phyloP scores from a whole-genome alignment of 257 asterid species.

The Salvia hispanica region DNA sequence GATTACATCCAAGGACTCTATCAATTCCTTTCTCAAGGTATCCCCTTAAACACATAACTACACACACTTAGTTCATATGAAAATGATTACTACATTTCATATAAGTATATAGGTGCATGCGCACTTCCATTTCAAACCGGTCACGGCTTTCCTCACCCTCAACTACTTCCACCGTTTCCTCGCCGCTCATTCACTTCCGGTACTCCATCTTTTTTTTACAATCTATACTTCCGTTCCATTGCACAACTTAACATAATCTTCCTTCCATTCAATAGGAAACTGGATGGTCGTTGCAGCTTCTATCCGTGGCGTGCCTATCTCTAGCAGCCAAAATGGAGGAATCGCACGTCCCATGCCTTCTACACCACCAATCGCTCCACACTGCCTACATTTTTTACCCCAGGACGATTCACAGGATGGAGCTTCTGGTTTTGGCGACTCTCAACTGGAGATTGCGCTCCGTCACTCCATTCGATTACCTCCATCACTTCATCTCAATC shows the following conservation, averaged over 20 bases:
- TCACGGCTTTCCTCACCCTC: constrained; percentile 54
- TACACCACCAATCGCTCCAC: constrained; percentile 46
- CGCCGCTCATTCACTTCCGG: constrained; percentile 37
- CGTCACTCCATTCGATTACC: constrained; percentile 63
- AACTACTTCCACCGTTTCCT: constrained; percentile 57
- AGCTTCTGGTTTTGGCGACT: constrained; percentile 46
- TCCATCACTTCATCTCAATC: constrained; percentile 46
- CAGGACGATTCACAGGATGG: constrained; percentile 53
- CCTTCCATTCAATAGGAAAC: constrained; percentile 25
- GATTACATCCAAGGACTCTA: constrained; percentile 52
- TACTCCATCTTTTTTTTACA: not conserved
- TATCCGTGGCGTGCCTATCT: constrained; percentile 53
- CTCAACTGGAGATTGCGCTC: constrained; percentile 57
- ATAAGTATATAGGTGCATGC: constrained; percentile 46
- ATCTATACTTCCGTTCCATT: not conserved
- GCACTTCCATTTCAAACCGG: constrained; percentile 50
- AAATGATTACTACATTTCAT: too few relatives aligned
- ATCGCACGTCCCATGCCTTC: constrained; percentile 39
- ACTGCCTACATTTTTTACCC: constrained; percentile 41
- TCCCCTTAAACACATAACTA: not conserved
- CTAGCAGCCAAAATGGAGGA: constrained; percentile 70
- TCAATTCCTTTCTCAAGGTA: constrained; percentile 60
- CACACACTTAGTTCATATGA: too few relatives aligned
- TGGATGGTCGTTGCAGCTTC: constrained; percentile 57
- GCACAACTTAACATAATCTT: not conserved